Base-by-base conservation (phyloP, 2,329 filamentous ascomycete genomes). In the Thermomyces lanuginosus region DNA sequence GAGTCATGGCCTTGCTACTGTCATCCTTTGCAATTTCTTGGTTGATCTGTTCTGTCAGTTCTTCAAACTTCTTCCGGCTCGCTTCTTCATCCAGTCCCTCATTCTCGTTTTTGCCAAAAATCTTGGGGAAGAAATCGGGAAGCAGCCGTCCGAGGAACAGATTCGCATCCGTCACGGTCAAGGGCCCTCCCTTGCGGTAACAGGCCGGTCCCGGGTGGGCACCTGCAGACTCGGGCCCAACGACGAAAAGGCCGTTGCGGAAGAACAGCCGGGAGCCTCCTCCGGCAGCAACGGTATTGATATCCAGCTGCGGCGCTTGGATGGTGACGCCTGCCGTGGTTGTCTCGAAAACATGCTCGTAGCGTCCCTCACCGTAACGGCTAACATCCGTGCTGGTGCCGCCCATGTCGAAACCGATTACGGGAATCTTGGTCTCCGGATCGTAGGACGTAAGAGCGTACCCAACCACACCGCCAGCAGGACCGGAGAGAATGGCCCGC, bases 391-490 rank as follows among this genome's bases (percentile, higher is more conserved):
- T 92, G 35, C 76, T 82, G 0, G 83, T 92, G 9, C 82, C 82
- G 22, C 80, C 80, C 83, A 92, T 92, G 44, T 92, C 83, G 43
- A 92, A 92, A 0, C 83, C 83, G 42, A 92, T 91, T 5, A 92
- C 76, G 0, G 82, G 81, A 2, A 70, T 79, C 42, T 71, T 76
- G 0, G 77, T 84, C 31, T 75, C 60, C 0, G 73, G 64, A 39
- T 92, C 83, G 44, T 86, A 92, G 1, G 76, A 84, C 0, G 83
- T 92, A 13, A 83, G 69, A 9, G 83, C 82, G 49, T 92, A 92
- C 5, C 83, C 83, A 0, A 92, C 83, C 0, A 92, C 84, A 21
- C 84, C 84, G 16, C 83, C 84, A n/a, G 84, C 84, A 1, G 84
- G 84, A 0, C 84, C 84, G 1, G 81, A 91, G 2, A 93, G 49